A percentile compares a stretch with the other conserved stretches of the same genome.
These are phyloP conservation scores for Plasmodium adleri DNA, from an alignment of 169 alveolate species.

Conservation along the genomic window DNA sequence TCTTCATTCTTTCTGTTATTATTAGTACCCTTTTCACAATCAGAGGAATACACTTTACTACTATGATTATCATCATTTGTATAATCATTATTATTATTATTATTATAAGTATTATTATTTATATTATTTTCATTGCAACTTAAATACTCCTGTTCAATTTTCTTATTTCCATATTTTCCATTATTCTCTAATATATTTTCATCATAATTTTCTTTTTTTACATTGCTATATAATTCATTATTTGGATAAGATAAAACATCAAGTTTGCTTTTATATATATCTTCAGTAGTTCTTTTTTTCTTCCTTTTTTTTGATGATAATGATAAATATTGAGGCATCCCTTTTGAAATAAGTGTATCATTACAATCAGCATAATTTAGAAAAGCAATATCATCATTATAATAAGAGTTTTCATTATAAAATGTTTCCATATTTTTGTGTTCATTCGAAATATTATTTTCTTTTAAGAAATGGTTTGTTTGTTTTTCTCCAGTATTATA, in stretches of 20 bases:
- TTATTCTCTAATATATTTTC: background rate
- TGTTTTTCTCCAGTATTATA: too few species aligned
- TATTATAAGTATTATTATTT: background rate
- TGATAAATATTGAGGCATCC: too few species aligned
- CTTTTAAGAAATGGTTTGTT: too few species aligned
- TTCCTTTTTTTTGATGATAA: background rate
- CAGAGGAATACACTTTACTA: constrained; percentile 9
- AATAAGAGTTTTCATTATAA: background rate
- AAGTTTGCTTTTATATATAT: background rate
- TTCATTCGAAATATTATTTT: too few species aligned
- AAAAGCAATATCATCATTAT: constrained; percentile 2
- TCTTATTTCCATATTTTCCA: background rate
- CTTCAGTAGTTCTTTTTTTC: constrained; percentile 3
- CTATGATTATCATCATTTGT: constrained; percentile 5
- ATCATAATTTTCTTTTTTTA: background rate
- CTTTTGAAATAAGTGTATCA: too few species aligned
- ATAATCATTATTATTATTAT: constrained; percentile 12
- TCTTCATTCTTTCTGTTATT: background rate
- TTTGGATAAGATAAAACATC: background rate
- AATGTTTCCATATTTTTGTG: too few species aligned
- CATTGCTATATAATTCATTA: constrained; percentile 9
- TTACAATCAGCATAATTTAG: background rate
- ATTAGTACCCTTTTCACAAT: constrained; percentile 16
- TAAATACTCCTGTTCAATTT: background rate
- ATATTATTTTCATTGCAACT: background rate